Conservation (phyloP, 768 basidiomycete genomes). For the Symmetrospora coprosmae region DNA sequence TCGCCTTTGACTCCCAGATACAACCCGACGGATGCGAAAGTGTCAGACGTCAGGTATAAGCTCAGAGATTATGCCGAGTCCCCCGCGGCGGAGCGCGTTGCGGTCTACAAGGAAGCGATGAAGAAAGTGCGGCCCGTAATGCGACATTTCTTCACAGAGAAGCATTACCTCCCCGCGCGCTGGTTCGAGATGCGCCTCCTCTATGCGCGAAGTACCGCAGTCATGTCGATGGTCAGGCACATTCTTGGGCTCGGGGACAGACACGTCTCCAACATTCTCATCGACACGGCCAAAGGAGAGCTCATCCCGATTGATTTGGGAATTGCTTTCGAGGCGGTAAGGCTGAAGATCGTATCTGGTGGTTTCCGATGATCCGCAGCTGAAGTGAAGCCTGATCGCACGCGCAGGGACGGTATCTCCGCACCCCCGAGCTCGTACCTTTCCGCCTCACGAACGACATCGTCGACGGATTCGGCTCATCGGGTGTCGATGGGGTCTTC, state of each 20-base stretch:
- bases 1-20: no score
- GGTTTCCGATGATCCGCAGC: not conserved
- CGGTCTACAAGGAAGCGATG: slow-evolving; percentile 39
- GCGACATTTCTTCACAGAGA: slow-evolving; percentile 86
- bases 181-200: slow-evolving; percentile 86
- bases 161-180: slow-evolving; percentile 66
- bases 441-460: slow-evolving; percentile 90
- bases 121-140: slow-evolving; percentile 63
- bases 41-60: no score
- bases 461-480: slow-evolving; percentile 80
- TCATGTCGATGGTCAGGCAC: slow-evolving; percentile 84
- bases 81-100: not conserved
- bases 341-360: slow-evolving; percentile 26
- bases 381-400: not conserved
- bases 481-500: slow-evolving; percentile 85
- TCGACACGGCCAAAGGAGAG: slow-evolving; percentile 70
- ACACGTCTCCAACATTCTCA: slow-evolving; percentile 77
- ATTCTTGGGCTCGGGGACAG: slow-evolving; percentile 84
- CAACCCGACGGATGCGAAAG: no score
- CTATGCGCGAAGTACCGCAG: slow-evolving; percentile 84
- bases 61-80: not conserved
- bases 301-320: slow-evolving; percentile 92
- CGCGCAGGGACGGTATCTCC: slow-evolving; percentile 59
- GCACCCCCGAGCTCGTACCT: slow-evolving; percentile 73
- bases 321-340: slow-evolving; percentile 86